Conservation (phyloP, 495 filamentous ascomycete genomes). For the Aspergillus nidulans region DNA sequence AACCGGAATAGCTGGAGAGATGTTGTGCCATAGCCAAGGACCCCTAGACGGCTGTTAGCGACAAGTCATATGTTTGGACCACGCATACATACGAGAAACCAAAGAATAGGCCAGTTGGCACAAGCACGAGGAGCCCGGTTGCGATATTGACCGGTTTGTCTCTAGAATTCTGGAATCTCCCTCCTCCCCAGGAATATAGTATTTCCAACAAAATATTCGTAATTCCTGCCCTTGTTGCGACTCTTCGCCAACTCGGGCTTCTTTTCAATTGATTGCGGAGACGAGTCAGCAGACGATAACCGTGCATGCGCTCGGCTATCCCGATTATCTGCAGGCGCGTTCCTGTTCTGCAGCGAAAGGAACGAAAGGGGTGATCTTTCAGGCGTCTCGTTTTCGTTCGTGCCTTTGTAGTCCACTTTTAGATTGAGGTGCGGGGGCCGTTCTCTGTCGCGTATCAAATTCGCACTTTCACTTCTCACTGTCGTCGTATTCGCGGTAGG, state of each 20-base stretch:
- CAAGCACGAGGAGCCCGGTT: constrained; percentile 70
- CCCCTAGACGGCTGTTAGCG: constrained; percentile 43
- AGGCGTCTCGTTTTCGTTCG: constrained; percentile 47
- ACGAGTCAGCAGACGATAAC: constrained; percentile 70
- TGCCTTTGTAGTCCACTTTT: constrained; percentile 48
- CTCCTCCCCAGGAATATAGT: constrained; percentile 83
- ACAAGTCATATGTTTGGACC: background rate
- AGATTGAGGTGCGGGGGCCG: constrained; percentile 56
- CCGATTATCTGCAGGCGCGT: constrained; percentile 38
- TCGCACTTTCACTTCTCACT: constrained; percentile 68
- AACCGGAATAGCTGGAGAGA: constrained; percentile 89
- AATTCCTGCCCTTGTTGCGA: constrained; percentile 59
- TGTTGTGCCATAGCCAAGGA: constrained; percentile 83
- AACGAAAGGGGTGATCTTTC: constrained; percentile 70
- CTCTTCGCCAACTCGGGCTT: constrained; percentile 22
- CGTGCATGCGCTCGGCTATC: constrained; percentile 66
- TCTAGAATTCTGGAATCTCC: constrained; percentile 80
- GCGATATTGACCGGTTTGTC: constrained; percentile 89
- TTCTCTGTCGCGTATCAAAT: constrained; percentile 58
- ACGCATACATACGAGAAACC: constrained; percentile 59
- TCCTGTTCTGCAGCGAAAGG: constrained; percentile 51
- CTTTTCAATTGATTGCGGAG: constrained; percentile 49
- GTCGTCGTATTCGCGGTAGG: constrained; percentile 65
- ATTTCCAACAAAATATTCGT: constrained; percentile 89
- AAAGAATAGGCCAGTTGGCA: constrained; percentile 81